Conservation (phyloP, 768 basidiomycete genomes). For the Astraeus odoratus region DNA sequence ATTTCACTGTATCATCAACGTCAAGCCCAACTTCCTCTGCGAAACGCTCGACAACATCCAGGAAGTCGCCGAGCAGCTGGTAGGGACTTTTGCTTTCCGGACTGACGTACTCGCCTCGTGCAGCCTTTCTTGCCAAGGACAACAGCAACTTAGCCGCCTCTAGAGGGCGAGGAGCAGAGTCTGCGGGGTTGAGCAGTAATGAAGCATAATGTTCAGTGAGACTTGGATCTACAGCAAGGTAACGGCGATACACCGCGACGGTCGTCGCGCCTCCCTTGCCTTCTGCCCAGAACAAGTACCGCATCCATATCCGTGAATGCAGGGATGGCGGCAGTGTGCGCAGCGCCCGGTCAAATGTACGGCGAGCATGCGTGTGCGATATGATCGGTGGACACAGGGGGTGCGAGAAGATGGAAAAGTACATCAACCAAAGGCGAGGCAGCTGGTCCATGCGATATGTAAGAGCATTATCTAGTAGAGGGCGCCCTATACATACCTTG, state of each 20-base stretch:
- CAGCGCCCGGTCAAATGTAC: conserved; percentile 90
- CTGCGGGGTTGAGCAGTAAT: conserved; percentile 53
- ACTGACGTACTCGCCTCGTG: conserved; percentile 74
- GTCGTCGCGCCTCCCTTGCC: conserved; percentile 69
- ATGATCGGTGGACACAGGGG: conserved; percentile 80
- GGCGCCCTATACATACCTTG: conserved; percentile 50
- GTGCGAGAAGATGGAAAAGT: conserved; percentile 85
- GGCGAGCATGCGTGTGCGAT: conserved; percentile 84
- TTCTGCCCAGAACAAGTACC: conserved; percentile 92
- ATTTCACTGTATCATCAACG: conserved; percentile 61
- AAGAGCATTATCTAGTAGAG: neutral
- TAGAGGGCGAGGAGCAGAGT: conserved; percentile 68
- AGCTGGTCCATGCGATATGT: conserved; percentile 43
- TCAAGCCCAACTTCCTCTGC: conserved; percentile 91
- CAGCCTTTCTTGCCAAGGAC: conserved; percentile 75
- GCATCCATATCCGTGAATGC: conserved; percentile 87
- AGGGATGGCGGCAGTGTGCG: conserved; percentile 91
- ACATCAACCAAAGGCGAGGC: conserved; percentile 91
- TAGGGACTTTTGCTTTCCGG: conserved; percentile 95
- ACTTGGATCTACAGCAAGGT: conserved; percentile 74
- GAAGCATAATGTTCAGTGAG: conserved; percentile 74
- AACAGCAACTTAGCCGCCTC: conserved; percentile 92
- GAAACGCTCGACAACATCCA: conserved; percentile 84
- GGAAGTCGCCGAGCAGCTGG: conserved; percentile 86
- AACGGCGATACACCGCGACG: conserved; percentile 81